These are phyloP conservation scores for Myxozyma neglecta DNA, from an alignment of 805 yeast species.

Conservation along the genomic window DNA sequence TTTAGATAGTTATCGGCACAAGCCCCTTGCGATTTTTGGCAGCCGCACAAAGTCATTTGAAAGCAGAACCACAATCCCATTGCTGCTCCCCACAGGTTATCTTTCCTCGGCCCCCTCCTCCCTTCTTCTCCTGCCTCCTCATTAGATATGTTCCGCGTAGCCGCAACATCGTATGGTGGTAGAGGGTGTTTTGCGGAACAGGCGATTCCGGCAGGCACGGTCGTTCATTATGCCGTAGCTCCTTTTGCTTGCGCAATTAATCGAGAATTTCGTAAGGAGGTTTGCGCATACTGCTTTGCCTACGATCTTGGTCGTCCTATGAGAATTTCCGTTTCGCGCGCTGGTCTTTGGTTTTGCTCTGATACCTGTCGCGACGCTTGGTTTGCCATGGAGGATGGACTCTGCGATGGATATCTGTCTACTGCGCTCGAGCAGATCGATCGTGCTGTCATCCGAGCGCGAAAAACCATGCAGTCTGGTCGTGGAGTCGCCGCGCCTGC, in stretches of 20 bases:
- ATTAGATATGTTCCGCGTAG: slow-evolving; percentile 6
- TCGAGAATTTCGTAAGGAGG: slow-evolving; percentile 61
- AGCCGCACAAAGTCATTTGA: too few species aligned
- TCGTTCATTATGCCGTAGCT: slow-evolving; percentile 43
- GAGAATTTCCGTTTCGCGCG: slow-evolving; percentile 47
- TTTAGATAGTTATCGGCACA: too few species aligned
- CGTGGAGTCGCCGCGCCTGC: slow-evolving; percentile 2
- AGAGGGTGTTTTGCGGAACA: slow-evolving; percentile 58
- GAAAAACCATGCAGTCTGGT: slow-evolving; percentile 15
- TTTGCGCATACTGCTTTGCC: slow-evolving; percentile 54
- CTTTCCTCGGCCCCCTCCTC: not conserved
- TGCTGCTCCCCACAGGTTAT: too few species aligned
- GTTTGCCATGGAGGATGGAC: slow-evolving; percentile 39
- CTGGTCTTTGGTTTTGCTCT: slow-evolving; percentile 57
- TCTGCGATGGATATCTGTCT: slow-evolving; percentile 41
- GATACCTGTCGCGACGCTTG: slow-evolving; percentile 48
- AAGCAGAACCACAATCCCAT: too few species aligned
- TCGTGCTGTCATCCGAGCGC: slow-evolving; percentile 34
- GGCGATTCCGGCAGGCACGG: slow-evolving; percentile 46
- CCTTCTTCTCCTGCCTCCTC: not conserved
- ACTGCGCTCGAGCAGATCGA: slow-evolving; percentile 45
- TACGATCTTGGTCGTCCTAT: slow-evolving; percentile 52
- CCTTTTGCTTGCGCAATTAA: slow-evolving; percentile 53
- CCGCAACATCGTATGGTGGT: slow-evolving; percentile 53
- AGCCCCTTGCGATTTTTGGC: too few species aligned